phyloP scores from a whole-genome alignment of 2,329 filamentous ascomycete species.

The Arthroderma sp. region DNA sequence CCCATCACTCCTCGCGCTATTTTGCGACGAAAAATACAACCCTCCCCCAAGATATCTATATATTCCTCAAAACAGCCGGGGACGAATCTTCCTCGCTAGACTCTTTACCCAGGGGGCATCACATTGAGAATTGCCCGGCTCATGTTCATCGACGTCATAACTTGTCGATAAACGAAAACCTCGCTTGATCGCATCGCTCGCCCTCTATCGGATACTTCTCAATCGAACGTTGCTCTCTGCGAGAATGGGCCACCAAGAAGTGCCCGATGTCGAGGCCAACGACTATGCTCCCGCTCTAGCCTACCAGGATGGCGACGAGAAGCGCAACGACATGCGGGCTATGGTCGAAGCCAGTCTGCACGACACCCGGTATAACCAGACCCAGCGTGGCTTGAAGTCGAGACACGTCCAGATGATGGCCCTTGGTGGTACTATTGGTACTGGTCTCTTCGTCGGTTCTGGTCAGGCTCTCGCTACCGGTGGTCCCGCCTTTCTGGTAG shows the following conservation, averaged over 20 bases:
- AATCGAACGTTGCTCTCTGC: too few species aligned
- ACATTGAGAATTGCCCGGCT: too few species aligned
- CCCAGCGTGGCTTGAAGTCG: conserved; percentile 32
- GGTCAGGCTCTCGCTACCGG: conserved; percentile 43
- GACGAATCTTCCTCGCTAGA: too few species aligned
- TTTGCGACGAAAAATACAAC: too few species aligned
- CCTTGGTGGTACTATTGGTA: conserved; percentile 26
- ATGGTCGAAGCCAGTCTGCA: conserved; percentile 31
- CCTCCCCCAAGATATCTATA: too few species aligned
- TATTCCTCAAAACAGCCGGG: too few species aligned
- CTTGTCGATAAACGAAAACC: too few species aligned
- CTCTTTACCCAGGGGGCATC: too few species aligned
- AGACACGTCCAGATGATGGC: conserved; percentile 36
- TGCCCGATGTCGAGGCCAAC: background rate
- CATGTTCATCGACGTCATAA: too few species aligned
- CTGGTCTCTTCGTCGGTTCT: conserved; percentile 44
- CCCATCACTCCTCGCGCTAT: too few species aligned
- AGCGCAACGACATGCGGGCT: conserved; percentile 20
- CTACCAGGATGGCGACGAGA: conserved; percentile 17
- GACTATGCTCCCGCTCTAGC: background rate
- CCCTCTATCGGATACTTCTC: too few species aligned
- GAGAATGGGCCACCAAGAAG: background rate
- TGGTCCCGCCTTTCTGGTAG: conserved; percentile 41
- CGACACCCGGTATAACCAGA: conserved; percentile 30
- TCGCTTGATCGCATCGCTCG: too few species aligned